Evolutionary conservation across 2,329 filamentous ascomycete species (phyloP).

Genomic region (Fusarium stilboides): DNA sequence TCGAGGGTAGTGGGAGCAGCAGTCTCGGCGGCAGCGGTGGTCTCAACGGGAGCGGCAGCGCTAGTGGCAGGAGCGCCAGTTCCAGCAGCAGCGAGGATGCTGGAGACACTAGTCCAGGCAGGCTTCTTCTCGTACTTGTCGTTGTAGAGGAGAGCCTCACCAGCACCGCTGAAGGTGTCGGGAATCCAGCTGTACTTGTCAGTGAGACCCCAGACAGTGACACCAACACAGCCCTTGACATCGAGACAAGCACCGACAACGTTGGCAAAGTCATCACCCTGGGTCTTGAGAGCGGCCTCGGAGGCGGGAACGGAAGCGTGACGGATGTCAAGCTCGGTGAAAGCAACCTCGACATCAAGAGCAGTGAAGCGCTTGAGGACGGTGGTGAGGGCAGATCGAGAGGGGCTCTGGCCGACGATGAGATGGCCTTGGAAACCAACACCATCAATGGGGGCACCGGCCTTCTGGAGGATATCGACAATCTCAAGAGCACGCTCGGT

Average conservation of each 20-base stretch:
- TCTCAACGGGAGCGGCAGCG: constrained; percentile 13
- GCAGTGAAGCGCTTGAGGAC: constrained; percentile 66
- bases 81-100: constrained; percentile 52
- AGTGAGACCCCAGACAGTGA: constrained; percentile 62
- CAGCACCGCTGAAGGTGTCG: constrained; percentile 56
- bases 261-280: constrained; percentile 64
- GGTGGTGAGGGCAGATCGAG: constrained; percentile 59
- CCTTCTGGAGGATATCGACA: constrained; percentile 61
- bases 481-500: constrained; percentile 61
- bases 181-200: constrained; percentile 60
- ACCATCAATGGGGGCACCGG: constrained; percentile 72
- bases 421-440: constrained; percentile 75
- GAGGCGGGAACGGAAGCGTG: constrained; percentile 63
- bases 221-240: constrained; percentile 58
- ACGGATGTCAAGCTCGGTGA: constrained; percentile 75
- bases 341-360: constrained; percentile 69
- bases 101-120: constrained; percentile 58
- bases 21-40: constrained; percentile 11
- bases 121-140: constrained; percentile 57
- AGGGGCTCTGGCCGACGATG: constrained; percentile 67
- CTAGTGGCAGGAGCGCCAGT: constrained; percentile 18
- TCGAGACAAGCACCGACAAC: constrained; percentile 58
- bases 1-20: constrained; percentile 18
- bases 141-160: constrained; percentile 59
- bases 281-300: constrained; percentile 57